Evolutionary conservation across 495 filamentous ascomycete genomes (phyloP).

Genomic region (Penicillium goetzii): DNA sequence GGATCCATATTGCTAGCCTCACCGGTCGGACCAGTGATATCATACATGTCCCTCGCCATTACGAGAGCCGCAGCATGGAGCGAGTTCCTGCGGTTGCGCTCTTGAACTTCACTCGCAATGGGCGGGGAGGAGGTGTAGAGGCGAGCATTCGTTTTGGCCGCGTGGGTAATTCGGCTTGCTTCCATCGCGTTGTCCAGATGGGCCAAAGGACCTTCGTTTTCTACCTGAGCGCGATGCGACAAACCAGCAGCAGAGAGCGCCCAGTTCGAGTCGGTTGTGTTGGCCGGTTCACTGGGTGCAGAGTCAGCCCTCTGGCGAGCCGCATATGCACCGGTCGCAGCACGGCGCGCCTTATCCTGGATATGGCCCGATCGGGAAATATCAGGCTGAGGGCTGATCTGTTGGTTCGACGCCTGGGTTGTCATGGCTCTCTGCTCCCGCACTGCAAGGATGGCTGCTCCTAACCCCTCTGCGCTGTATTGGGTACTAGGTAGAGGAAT

Average conservation of each 20-base stretch:
- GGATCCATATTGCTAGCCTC: constrained; percentile 21
- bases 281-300: constrained; percentile 51
- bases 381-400: constrained; percentile 18
- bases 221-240: constrained; percentile 50
- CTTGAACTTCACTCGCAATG: constrained; percentile 70
- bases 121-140: constrained; percentile 80
- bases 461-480: constrained; percentile 63
- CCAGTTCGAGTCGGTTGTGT: constrained; percentile 63
- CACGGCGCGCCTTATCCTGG: constrained; percentile 64
- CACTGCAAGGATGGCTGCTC: constrained; percentile 72
- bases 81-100: constrained; percentile 68
- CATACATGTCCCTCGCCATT: constrained; percentile 88
- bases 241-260: constrained; percentile 69
- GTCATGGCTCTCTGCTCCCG: constrained; percentile 53
- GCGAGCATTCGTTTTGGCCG: constrained; percentile 54
- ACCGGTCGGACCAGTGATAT: constrained; percentile 55
- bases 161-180: constrained; percentile 60
- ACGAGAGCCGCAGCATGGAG: constrained; percentile 80
- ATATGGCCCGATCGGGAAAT: constrained; percentile 23
- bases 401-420: constrained; percentile 15
- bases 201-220: constrained; percentile 31
- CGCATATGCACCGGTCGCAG: constrained; percentile 74
- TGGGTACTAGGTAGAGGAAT: constrained; percentile 54
- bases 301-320: constrained; percentile 69
- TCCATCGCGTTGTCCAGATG: constrained; percentile 52